These are phyloP conservation scores for Saturnispora dispora DNA, from an alignment of 805 yeast genomes.

Conservation along the genomic window DNA sequence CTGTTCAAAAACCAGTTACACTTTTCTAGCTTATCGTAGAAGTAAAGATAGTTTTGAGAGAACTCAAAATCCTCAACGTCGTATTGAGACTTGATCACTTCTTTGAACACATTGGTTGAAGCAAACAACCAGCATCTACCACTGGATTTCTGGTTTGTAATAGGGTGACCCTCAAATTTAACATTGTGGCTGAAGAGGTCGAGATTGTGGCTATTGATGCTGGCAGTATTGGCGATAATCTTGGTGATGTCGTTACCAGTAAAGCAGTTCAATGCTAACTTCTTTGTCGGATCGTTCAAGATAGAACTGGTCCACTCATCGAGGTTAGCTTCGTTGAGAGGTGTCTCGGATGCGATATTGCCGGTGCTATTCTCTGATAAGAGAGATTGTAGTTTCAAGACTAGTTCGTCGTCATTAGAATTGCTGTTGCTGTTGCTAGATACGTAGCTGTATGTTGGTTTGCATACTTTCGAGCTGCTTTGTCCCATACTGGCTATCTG, in stretches of 20 bases:
- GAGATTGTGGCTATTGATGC: slow-evolving; percentile 22
- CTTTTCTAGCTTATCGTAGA: slow-evolving; percentile 82
- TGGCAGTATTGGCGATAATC: slow-evolving; percentile 32
- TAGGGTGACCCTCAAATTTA: slow-evolving; percentile 48
- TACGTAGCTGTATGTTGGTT: slow-evolving; percentile 10
- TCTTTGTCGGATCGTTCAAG: slow-evolving; percentile 39
- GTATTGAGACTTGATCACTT: slow-evolving; percentile 52
- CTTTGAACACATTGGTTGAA: slow-evolving; percentile 65
- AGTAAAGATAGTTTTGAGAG: slow-evolving; percentile 72
- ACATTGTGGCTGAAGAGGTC: slow-evolving; percentile 38
- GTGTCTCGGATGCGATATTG: slow-evolving; percentile 14
- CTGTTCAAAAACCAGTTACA: slow-evolving; percentile 74
- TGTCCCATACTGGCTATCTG: slow-evolving; percentile 19
- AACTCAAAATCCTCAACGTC: slow-evolving; percentile 63
- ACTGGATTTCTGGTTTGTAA: slow-evolving; percentile 64
- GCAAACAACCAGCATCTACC: slow-evolving; percentile 93
- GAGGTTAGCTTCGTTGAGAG: slow-evolving; percentile 29
- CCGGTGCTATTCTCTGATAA: slow-evolving; percentile 4
- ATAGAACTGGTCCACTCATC: slow-evolving; percentile 39
- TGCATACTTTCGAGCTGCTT: slow-evolving; percentile 14
- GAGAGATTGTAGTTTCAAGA: slow-evolving; percentile 24
- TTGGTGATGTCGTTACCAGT: slow-evolving; percentile 37
- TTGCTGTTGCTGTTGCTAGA: slow-evolving; percentile 4
- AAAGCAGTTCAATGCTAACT: slow-evolving; percentile 45
- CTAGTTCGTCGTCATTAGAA: slow-evolving; percentile 25